These are phyloP conservation scores for Kalaharituber pfeilii DNA, from an alignment of 2,329 filamentous ascomycete species.

Conservation along the genomic window DNA sequence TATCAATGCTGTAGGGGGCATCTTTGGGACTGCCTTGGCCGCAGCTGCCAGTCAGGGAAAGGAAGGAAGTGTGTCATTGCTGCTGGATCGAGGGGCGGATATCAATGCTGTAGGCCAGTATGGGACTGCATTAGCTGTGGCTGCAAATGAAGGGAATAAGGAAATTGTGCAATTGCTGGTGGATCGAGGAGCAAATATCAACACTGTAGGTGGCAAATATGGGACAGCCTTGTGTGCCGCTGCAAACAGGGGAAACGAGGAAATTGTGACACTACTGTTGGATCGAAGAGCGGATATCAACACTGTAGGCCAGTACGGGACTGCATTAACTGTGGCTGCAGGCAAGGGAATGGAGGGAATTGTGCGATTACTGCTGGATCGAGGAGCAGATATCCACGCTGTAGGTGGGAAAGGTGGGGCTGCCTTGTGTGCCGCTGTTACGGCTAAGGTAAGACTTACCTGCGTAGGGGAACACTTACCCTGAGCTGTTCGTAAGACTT, in stretches of 20 bases:
- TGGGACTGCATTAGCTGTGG: too few species aligned
- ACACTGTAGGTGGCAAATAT: constrained; percentile 1
- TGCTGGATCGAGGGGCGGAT: constrained; percentile 3
- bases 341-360: too few species aligned
- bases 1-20: constrained; percentile 5
- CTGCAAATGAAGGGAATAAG: constrained; percentile 16
- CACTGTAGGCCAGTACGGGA: not conserved
- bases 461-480: too few species aligned
- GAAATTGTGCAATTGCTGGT: constrained; percentile 20
- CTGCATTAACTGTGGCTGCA: constrained; percentile 2
- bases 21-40: constrained; percentile 1
- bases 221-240: constrained; percentile 4
- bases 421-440: not conserved
- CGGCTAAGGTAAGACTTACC: too few species aligned
- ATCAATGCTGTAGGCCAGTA: too few species aligned
- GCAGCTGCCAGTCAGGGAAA: too few species aligned
- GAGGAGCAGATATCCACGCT: constrained; percentile 6
- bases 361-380: too few species aligned
- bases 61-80: too few species aligned
- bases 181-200: constrained; percentile 7
- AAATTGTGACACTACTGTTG: constrained; percentile 19
- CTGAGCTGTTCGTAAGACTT: too few species aligned
- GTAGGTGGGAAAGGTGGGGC: not conserved
- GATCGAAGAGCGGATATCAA: constrained; percentile 8
- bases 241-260: constrained; percentile 12